A percentile compares a stretch with the other conserved stretches of the same genome.
Conservation (phyloP, 2,329 filamentous ascomycete species). For the Furcasterigmium sp. region DNA sequence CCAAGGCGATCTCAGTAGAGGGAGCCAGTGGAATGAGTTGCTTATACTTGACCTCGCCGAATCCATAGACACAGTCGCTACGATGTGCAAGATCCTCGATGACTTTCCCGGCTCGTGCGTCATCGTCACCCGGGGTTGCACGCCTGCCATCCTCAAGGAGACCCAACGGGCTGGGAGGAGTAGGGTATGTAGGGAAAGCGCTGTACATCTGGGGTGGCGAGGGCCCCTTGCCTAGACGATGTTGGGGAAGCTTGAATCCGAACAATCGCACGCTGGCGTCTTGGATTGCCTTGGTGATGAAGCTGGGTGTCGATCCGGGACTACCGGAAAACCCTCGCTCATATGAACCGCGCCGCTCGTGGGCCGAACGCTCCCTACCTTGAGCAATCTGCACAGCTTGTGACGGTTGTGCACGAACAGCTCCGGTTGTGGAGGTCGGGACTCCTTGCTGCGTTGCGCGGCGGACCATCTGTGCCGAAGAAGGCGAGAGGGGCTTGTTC, state of each 20-base stretch:
- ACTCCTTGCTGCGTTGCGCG: slow-evolving; percentile 74
- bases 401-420: slow-evolving; percentile 60
- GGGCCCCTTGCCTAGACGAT: slow-evolving; percentile 53
- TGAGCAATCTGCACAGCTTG: slow-evolving; percentile 70
- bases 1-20: slow-evolving; percentile 66
- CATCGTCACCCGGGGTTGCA: slow-evolving; percentile 65
- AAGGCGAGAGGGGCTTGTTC: slow-evolving; percentile 48
- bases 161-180: slow-evolving; percentile 53
- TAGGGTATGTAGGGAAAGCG: slow-evolving; percentile 80
- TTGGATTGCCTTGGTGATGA: slow-evolving; percentile 90
- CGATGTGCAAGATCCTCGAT: slow-evolving; percentile 91
- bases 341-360: slow-evolving; percentile 74
- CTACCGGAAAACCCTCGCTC: slow-evolving; percentile 69
- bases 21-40: slow-evolving; percentile 89
- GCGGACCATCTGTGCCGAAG: slow-evolving; percentile 61
- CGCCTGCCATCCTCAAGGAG: slow-evolving; percentile 64
- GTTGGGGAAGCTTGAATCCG: slow-evolving; percentile 64
- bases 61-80: slow-evolving; percentile 94
- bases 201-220: slow-evolving; percentile 74
- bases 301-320: slow-evolving; percentile 72
- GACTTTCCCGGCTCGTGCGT: slow-evolving; percentile 68
- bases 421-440: slow-evolving; percentile 64
- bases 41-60: slow-evolving; percentile 97
- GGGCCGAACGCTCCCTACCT: slow-evolving; percentile 59
- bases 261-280: slow-evolving; percentile 78